Evolutionary conservation across 805 yeast species (phyloP), one percentile per base, ranked within the genome.

Genomic region (Metschnikowia gruessii): DNA sequence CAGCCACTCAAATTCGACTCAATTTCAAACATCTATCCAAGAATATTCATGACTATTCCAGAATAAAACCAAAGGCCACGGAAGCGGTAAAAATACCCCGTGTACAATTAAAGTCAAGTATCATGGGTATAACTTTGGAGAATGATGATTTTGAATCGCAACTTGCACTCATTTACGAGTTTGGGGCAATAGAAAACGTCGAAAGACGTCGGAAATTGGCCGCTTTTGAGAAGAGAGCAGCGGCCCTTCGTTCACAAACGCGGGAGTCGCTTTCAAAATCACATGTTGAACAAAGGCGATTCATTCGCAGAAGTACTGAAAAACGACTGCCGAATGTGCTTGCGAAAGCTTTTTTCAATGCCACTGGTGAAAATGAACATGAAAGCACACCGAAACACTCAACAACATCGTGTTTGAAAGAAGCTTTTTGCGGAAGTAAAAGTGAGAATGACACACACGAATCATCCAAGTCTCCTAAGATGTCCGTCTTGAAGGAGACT

Each of bases 71-170:
- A 37, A 43, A 15, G 50, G 74, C 39, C 52, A 68, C 65, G n/a
- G 63, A 69, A 0, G 74, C 79, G 0, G 52, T 70, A 3, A 50
- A 66, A 15, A 68, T 92, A 7, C 91, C 91, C 12, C 68, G 66
- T 17, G 65, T 88, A 2, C 74, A 76, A 18, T 54, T 90, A 31
- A 75, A 68, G 35, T 71, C 95, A 0, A 70, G 70, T 5, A 69
- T 78, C 34, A 72, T 87, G 51, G 70, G 84, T 4, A 66, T 90
- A 32, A 74, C 84, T 19, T 72, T 90, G 52, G 96, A 87, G 46
- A 95, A 87, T 62, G 97, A 92, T 64, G 92, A 95, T 7, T 90
- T 91, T 62, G 98, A 92, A 63, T 72, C 82, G 7, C 83, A 87
- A 55, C 66, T 91, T 39, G 76, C 80, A 18, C 70, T 79, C 57